These are phyloP conservation scores for Penicillium paneum DNA, from an alignment of 2,329 filamentous ascomycete species.

Conservation along the genomic window DNA sequence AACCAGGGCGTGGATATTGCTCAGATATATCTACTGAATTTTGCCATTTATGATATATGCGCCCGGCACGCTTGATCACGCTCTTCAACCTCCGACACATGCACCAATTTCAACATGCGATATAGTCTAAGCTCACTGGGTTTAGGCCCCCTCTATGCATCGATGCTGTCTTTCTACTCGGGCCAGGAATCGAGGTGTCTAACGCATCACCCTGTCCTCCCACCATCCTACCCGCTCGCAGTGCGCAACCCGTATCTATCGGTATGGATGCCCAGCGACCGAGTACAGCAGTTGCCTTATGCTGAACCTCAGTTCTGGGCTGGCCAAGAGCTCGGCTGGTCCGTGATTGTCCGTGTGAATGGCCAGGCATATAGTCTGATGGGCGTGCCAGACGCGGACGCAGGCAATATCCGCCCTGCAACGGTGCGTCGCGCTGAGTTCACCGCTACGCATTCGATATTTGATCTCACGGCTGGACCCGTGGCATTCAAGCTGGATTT, in stretches of 20 bases:
- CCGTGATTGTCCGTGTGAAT: conserved; percentile 43
- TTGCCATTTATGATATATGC: not conserved
- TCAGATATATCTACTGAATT: no score
- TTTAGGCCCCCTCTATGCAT: conserved; percentile 24
- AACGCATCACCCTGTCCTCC: conserved; percentile 28
- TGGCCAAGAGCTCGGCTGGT: conserved; percentile 43
- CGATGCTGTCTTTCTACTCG: conserved; percentile 15
- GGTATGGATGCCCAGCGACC: conserved; percentile 45
- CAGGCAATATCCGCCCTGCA: conserved; percentile 29
- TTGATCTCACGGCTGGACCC: conserved; percentile 38
- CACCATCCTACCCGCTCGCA: conserved; percentile 46
- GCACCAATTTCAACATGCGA: conserved; percentile 6
- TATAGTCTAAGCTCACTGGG: conserved; percentile 18
- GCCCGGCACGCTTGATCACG: not conserved
- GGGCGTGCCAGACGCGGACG: conserved; percentile 32
- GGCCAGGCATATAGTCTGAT: conserved; percentile 43
- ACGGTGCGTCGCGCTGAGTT: conserved; percentile 37
- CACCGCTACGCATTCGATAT: conserved; percentile 44
- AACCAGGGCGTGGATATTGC: not conserved
- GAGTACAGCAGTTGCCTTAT: conserved; percentile 36
- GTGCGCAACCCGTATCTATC: conserved; percentile 46
- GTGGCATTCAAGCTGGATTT: conserved; percentile 42
- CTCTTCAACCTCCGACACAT: not conserved
- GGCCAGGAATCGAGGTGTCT: conserved; percentile 9
- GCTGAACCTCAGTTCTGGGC: conserved; percentile 45